Base-by-base conservation (phyloP, 2,329 filamentous ascomycete species). In the Lecanicillium sp. region DNA sequence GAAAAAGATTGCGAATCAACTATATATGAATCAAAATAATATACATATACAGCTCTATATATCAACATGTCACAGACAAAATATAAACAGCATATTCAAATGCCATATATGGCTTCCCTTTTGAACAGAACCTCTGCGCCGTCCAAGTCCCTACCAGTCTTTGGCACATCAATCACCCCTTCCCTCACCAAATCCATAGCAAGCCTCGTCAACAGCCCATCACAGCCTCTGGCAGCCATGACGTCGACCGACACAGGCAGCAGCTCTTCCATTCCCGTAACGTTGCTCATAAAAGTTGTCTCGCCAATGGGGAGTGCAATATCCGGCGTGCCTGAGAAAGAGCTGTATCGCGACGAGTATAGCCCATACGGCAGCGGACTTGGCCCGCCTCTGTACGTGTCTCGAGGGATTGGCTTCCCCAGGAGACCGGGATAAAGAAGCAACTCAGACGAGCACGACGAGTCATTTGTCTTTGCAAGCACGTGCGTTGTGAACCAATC, bases 171-270 rank as follows among this genome's bases (percentile, higher is more conserved):
- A 30, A 78, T 15, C 3, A 77, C 60, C 0, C 73, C 73, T 13
- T 60, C 65, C 18, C 55, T 55, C 2, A 69, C 62, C 40, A 80
- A 43, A 30, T 73, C 70, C 35, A 66, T 57, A 3, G 75, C 70
- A 35, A 80, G 52, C 31, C 63, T 65, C 30, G 71, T 71, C 18
- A 80, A 48, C 59, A 80, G 63, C 0, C 72, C 71, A 54, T 81
- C 78, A 41, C 64, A 67, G 1, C 63, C 63, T n/a, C 60, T 43
- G 44, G 57, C 61, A 6, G 64, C 63, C 8, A 67, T 56, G 38
- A 67, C 45, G 20, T 58, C 61, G 3, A 66, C 56, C 9, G 62
- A 63, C 6, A 68, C 62, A 8, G 64, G 64, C 33, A 66, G 51
- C 48, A 58, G 56, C 49, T 67, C 63, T 37, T 55, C 48, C 27